These are phyloP conservation scores for Cladosporium sp. DNA, from an alignment of 2,329 filamentous ascomycete genomes.

Conservation along the genomic window DNA sequence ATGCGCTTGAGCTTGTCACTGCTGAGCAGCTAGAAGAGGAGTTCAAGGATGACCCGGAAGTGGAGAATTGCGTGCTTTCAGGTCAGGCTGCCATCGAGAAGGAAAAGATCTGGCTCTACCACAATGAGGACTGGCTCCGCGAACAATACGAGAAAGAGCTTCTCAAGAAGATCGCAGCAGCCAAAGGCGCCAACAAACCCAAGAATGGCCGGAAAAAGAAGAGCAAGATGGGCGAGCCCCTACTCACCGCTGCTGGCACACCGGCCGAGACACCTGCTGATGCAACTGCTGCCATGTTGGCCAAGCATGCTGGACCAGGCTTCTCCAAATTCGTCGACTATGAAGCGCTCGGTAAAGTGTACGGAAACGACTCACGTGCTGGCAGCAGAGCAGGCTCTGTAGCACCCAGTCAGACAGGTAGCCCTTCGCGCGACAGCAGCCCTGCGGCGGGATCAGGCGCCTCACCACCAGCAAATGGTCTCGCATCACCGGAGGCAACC, in stretches of 20 bases:
- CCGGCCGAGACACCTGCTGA: conserved; percentile 47
- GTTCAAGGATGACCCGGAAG: conserved; percentile 87
- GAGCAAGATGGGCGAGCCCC: conserved; percentile 43
- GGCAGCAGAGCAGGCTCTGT: conserved; percentile 20
- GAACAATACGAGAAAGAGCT: conserved; percentile 82
- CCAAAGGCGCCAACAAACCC: conserved; percentile 45
- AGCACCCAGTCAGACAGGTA: conserved; percentile 15
- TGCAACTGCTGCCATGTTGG: conserved; percentile 47
- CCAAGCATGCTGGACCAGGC: conserved; percentile 42
- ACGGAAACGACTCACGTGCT: conserved; percentile 30
- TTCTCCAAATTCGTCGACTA: conserved; percentile 51
- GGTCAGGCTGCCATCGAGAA: conserved; percentile 77
- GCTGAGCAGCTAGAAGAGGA: conserved; percentile 56
- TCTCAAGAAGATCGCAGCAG: conserved; percentile 64
- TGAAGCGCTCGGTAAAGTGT: conserved; percentile 45
- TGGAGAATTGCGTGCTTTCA: conserved; percentile 73
- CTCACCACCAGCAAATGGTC: conserved; percentile 20
- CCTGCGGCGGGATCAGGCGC: conserved; percentile 17
- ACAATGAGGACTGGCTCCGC: conserved; percentile 91
- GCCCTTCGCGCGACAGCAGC: conserved; percentile 9
- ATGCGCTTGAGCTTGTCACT: conserved; percentile 27
- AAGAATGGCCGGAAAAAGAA: conserved; percentile 45
- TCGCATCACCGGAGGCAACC: conserved; percentile 22
- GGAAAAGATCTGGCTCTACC: conserved; percentile 89
- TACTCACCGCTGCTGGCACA: conserved; percentile 44